These are phyloP conservation scores for Candida oleophila DNA, from an alignment of 805 yeast genomes.

Conservation along the genomic window DNA sequence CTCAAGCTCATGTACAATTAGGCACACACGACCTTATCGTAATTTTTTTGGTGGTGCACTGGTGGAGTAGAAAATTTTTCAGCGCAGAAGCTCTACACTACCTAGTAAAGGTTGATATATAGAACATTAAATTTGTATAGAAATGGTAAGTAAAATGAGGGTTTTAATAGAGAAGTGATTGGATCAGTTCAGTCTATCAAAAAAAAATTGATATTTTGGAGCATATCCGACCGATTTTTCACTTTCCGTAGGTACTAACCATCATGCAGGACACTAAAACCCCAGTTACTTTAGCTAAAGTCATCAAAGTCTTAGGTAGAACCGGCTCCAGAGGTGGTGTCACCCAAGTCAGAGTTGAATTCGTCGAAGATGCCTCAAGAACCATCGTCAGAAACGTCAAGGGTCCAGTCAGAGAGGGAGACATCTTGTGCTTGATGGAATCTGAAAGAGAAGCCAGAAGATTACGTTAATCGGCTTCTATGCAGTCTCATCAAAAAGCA, in stretches of 20 bases:
- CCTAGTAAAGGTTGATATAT: neutral
- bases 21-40: neutral
- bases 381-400: slow-evolving; percentile 50
- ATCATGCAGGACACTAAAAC: slow-evolving; percentile 55
- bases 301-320: slow-evolving; percentile 98
- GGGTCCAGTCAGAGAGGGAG: slow-evolving; percentile 50
- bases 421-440: slow-evolving; percentile 90
- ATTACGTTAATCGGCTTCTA: slow-evolving; percentile 57
- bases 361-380: slow-evolving; percentile 47
- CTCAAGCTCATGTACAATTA: neutral
- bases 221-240: too few species aligned
- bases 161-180: too few species aligned
- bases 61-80: neutral
- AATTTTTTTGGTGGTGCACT: neutral
- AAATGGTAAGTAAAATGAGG: slow-evolving; percentile 1
- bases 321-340: slow-evolving; percentile 99
- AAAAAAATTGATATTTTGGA: too few species aligned
- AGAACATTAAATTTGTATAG: neutral
- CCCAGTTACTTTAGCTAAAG: slow-evolving; percentile 99
- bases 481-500: too few species aligned
- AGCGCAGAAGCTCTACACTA: neutral
- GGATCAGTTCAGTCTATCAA: too few species aligned
- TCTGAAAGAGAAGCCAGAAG: slow-evolving; percentile 99
- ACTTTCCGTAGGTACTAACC: neutral
- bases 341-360: slow-evolving; percentile 50